These are phyloP conservation scores for Annona squamosa DNA, from an alignment of 164 flowering plant genomes.

Conservation along the genomic window DNA sequence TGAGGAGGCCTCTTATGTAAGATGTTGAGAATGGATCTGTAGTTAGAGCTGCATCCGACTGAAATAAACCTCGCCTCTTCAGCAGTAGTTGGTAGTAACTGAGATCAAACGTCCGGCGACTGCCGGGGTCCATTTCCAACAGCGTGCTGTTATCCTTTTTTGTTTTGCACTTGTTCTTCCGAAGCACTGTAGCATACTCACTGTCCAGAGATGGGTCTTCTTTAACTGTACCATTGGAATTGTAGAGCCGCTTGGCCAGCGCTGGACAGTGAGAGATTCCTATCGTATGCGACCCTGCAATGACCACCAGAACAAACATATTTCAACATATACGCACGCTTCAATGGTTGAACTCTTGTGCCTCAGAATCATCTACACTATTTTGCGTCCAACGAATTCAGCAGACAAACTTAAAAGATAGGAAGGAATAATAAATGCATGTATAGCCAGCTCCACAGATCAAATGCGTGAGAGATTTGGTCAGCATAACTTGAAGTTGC, in stretches of 20 bases:
- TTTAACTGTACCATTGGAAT: constrained; percentile 52
- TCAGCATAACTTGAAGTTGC: no score
- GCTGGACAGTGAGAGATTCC: constrained; percentile 27
- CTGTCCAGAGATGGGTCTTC: constrained; percentile 49
- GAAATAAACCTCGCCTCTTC: constrained; percentile 54
- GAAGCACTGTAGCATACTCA: constrained; percentile 31
- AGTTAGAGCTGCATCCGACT: constrained; percentile 54
- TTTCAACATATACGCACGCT: no score
- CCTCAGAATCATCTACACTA: no score
- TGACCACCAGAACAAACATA: no score
- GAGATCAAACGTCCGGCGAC: constrained; percentile 43
- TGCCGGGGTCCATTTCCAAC: constrained; percentile 66
- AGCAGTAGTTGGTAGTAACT: constrained; percentile 34
- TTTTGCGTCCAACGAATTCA: no score
- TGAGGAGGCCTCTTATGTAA: constrained; percentile 20
- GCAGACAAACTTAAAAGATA: no score
- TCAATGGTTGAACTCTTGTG: no score
- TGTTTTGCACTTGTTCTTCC: constrained; percentile 30
- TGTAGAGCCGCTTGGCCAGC: constrained; percentile 39
- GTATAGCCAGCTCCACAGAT: no score
- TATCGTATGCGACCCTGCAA: constrained; percentile 30
- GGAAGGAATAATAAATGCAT: no score
- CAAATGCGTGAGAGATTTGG: no score
- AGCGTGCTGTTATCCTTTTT: constrained; percentile 29
- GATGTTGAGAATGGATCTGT: constrained; percentile 27